phyloP scores from a whole-genome alignment of 2,329 filamentous ascomycete genomes.

The Botrytis sinoallii region DNA sequence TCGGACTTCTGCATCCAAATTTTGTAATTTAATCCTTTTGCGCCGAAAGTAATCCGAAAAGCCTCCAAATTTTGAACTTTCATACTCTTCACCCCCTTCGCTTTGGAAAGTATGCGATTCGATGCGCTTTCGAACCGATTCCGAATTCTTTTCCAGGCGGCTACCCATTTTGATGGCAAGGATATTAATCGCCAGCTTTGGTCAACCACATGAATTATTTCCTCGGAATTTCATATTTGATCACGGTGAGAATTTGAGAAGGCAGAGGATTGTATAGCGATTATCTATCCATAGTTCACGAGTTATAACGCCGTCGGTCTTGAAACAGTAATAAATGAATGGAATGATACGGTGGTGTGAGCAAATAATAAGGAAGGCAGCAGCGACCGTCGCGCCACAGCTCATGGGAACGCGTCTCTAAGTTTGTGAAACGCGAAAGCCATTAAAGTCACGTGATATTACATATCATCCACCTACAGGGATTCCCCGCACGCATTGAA shows the following conservation, averaged over 20 bases:
- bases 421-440: background rate
- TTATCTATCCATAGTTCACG: background rate
- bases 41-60: conserved; percentile 89
- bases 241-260: background rate
- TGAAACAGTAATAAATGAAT: background rate
- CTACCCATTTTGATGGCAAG: conserved; percentile 49
- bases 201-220: background rate
- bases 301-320: background rate
- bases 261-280: background rate
- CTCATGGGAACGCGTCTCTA: background rate
- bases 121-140: conserved; percentile 59
- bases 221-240: background rate
- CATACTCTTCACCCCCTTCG: conserved; percentile 89
- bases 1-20: conserved; percentile 80
- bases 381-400: background rate
- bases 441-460: rapidly evolving
- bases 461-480: rapidly evolving
- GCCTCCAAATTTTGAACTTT: conserved; percentile 79
- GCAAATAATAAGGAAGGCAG: background rate
- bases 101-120: conserved; percentile 68
- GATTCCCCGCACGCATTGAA: background rate
- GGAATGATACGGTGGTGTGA: background rate
- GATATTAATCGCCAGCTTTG: too few species aligned
- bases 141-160: conserved; percentile 61
- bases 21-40: conserved; percentile 97